phyloP scores from a whole-genome alignment of 176 grass and related monocot genomes.

The Bothriochloa decipiens region DNA sequence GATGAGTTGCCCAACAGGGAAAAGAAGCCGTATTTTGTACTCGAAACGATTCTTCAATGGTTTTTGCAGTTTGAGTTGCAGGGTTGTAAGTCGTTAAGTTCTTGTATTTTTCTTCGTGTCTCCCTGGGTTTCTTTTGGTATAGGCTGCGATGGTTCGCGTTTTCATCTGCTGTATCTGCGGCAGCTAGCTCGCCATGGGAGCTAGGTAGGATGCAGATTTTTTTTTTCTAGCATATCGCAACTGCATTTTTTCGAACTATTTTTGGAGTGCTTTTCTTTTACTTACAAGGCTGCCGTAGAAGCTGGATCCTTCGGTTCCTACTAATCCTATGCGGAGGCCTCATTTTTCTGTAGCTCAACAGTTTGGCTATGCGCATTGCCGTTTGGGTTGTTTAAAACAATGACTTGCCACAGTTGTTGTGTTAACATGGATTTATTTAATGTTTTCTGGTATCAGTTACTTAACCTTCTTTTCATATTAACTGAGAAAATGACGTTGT shows the following conservation, averaged over 20 bases:
- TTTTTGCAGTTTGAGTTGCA: not conserved
- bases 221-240: not conserved
- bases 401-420: not conserved
- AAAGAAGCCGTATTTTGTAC: not conserved
- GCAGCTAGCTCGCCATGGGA: not conserved
- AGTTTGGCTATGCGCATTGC: not conserved
- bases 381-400: not conserved
- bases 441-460: not conserved
- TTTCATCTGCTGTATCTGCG: slow-evolving; percentile 8
- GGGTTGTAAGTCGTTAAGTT: not conserved
- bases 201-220: not conserved
- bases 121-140: not conserved
- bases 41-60: not conserved
- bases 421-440: not conserved
- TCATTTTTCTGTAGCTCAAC: not conserved
- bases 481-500: not conserved
- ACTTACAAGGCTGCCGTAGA: not conserved
- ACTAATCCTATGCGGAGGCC: not conserved
- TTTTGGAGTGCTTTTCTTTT: not conserved
- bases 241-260: not conserved
- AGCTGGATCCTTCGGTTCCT: no score
- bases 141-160: not conserved
- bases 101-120: not conserved
- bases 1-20: not conserved
- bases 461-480: not conserved